Percentiles rank a stretch among this genome's conserved stretches.
Evolutionary conservation across 768 basidiomycete genomes (phyloP).

Genomic region (Naganishia vaughanmartiniae): DNA sequence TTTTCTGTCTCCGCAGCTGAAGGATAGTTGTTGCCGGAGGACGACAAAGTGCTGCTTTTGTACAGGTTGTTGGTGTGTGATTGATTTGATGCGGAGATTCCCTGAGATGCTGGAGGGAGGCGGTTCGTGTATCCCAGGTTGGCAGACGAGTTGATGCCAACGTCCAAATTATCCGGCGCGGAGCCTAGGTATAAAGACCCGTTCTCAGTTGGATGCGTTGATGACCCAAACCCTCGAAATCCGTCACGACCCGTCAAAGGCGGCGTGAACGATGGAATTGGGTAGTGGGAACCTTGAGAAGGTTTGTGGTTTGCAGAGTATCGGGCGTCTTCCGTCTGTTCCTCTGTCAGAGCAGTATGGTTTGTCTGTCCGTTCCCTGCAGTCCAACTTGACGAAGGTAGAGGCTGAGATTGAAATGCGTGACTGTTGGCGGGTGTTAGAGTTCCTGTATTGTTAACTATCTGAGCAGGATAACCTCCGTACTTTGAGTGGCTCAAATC

Average conservation of each 20-base stretch:
- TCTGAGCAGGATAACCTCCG: slow-evolving; percentile 13
- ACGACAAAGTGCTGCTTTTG: neutral
- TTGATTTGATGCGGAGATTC: neutral
- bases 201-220: neutral
- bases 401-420: slow-evolving; percentile 12
- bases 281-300: neutral
- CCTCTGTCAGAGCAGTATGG: neutral
- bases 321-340: neutral
- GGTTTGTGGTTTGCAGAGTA: slow-evolving; percentile 11
- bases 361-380: neutral
- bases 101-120: neutral
- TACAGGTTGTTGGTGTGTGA: neutral
- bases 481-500: neutral
- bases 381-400: slow-evolving; percentile 15
- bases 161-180: slow-evolving; percentile 6
- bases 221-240: slow-evolving; percentile 8
- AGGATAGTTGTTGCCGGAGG: neutral
- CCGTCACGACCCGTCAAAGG: slow-evolving; percentile 18
- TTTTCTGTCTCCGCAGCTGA: neutral
- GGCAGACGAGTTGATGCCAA: neutral
- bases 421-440: slow-evolving; percentile 9
- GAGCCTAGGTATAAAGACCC: neutral
- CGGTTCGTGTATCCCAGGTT: neutral
- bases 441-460: neutral
- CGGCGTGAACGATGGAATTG: slow-evolving; percentile 13